Evolutionary conservation across 371 early-diverging fungal species (phyloP), one percentile per base, ranked within the genome.

Genomic region (Rhizopus arrhizus): DNA sequence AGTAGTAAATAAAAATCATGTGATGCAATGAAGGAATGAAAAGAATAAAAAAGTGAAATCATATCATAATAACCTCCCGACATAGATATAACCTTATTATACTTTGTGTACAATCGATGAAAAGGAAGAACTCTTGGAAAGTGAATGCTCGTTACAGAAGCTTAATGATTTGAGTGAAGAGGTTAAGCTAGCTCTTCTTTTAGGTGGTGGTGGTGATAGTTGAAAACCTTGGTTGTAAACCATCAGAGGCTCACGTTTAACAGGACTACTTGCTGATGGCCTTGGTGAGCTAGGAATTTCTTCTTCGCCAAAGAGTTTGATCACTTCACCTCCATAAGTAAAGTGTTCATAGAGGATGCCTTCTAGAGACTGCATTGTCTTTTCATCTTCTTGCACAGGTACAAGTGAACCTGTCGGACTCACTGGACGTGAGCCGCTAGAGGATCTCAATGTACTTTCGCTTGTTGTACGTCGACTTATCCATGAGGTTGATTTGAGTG

Each of bases 281-380:
- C 38, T n/a, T 13, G 61, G 56, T 8, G 46, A 49, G 43, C 53
- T 53, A 47, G 43, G 48, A 22, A 22, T 22, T 22, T 22, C 22
- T 22, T 22, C 22, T 16, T 61, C 43, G 5, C 36, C 22, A 28
- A 71, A 67, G 34, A 71, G 40, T 29, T 56, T 40, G 10, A 71
- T 64, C 13, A 61, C 61, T 53, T 71, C 67, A 5, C 67, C 71
- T 5, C 71, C 71, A 48, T 64, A 71, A 12, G 71, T 71, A 49
- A 71, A 71, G n/a, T 64, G 67, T 48, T 71, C 71, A 38, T 64
- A 61, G 12, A 67, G 28, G n/a, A 64, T 42, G 0, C 64, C 68
- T 34, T 64, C 65, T 0, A 64, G 22, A 0, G 58, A 47, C 5
- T 41, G 38, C 31, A 15, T 15, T 53, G 32, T 15, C 15, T 53